phyloP scores from a whole-genome alignment of 805 yeast species.

The Cyberlindnera xylosilytica region DNA sequence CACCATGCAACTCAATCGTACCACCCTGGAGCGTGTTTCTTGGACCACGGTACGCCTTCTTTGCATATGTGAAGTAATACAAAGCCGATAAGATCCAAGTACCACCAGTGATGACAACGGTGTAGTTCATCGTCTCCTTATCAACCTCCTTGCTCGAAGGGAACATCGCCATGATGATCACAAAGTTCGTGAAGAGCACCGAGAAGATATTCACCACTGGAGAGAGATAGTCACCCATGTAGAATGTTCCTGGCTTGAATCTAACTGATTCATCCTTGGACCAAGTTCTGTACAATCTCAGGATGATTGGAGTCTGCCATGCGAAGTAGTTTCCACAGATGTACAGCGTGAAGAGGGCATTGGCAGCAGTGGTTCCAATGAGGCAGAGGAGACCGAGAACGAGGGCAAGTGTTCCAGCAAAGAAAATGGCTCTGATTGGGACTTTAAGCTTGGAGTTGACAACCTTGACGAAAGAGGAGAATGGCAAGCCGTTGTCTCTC shows the following conservation, averaged over 20 bases:
- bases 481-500: conserved; percentile 72
- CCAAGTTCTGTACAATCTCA: conserved; percentile 35
- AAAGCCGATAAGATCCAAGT: conserved; percentile 55
- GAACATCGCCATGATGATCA: conserved; percentile 58
- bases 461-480: conserved; percentile 51
- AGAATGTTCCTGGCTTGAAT: conserved; percentile 66
- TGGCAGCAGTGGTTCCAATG: conserved; percentile 41
- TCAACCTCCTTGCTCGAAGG: conserved; percentile 40
- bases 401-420: conserved; percentile 36
- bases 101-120: conserved; percentile 62
- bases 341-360: conserved; percentile 41
- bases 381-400: conserved; percentile 39
- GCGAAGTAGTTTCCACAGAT: conserved; percentile 43
- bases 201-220: conserved; percentile 45
- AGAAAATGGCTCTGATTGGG: conserved; percentile 61
- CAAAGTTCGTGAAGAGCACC: conserved; percentile 46
- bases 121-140: conserved; percentile 65
- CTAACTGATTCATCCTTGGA: conserved; percentile 37
- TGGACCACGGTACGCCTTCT: conserved; percentile 59
- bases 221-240: conserved; percentile 49
- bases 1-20: too few relatives aligned
- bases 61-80: conserved; percentile 52
- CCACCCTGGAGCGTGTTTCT: conserved; percentile 12
- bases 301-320: conserved; percentile 38
- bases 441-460: conserved; percentile 56